A percentile compares a stretch with the other conserved stretches of the same genome.
Evolutionary conservation across 1,284 basidiomycete species (phyloP).

Genomic region (Rhodotorula sp.): DNA sequence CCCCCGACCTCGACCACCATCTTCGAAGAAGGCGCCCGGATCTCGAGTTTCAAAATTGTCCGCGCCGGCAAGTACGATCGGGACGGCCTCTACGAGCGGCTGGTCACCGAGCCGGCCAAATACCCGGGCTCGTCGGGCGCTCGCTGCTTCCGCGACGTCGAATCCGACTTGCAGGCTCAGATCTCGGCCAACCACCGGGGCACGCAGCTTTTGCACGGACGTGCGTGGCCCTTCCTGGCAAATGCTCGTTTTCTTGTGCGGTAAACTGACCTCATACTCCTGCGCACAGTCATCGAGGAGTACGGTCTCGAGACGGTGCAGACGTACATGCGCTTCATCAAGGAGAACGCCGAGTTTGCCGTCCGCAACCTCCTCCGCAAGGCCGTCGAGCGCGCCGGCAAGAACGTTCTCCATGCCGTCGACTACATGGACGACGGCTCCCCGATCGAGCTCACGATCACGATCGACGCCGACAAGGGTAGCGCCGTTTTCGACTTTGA

Average conservation of each 20-base stretch:
- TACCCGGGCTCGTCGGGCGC: constrained; percentile 65
- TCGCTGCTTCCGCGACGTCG: constrained; percentile 69
- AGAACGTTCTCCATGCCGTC: constrained; percentile 63
- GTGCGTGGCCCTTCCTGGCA: not conserved
- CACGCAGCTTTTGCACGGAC: constrained; percentile 51
- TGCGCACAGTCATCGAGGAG: constrained; percentile 68
- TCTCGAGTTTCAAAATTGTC: constrained; percentile 85
- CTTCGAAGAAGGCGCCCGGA: constrained; percentile 81
- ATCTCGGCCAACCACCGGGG: constrained; percentile 91
- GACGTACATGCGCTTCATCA: constrained; percentile 87
- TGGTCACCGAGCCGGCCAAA: constrained; percentile 77
- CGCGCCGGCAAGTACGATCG: constrained; percentile 76
- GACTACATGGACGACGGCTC: constrained; percentile 72
- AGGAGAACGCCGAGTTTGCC: constrained; percentile 81
- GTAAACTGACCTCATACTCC: not conserved
- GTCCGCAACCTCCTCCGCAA: constrained; percentile 77
- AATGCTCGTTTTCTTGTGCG: no score
- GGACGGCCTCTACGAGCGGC: constrained; percentile 68
- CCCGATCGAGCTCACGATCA: constrained; percentile 73
- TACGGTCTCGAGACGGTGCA: constrained; percentile 84
- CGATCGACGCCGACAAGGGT: constrained; percentile 72
- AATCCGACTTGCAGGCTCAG: constrained; percentile 91
- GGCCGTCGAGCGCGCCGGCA: constrained; percentile 59
- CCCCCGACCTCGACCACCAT: constrained; percentile 86
- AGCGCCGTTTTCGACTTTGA: constrained; percentile 85